phyloP scores from a whole-genome alignment of 2,329 filamentous ascomycete genomes.

The Ceratocystiopsis sp. region DNA sequence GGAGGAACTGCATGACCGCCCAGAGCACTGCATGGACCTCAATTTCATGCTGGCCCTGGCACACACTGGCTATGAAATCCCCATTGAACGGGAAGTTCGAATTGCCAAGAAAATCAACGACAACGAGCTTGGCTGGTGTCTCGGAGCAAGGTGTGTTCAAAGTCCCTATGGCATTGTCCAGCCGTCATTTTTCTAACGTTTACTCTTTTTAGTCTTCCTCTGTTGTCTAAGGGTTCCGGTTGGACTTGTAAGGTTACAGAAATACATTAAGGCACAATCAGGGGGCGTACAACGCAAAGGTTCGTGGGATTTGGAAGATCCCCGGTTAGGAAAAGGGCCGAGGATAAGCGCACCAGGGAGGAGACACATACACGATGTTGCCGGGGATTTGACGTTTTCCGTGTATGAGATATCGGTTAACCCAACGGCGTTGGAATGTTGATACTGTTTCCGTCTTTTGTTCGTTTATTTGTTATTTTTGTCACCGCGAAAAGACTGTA shows the following conservation, averaged over 20 bases:
- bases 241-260: constrained; percentile 81
- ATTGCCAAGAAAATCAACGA: constrained; percentile 98
- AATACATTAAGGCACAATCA: constrained; percentile 29
- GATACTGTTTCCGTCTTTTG: background rate
- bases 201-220: constrained; percentile 46
- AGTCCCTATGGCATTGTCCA: background rate
- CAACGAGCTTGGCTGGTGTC: constrained; percentile 94
- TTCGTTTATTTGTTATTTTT: background rate
- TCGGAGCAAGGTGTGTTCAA: constrained; percentile 69
- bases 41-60: constrained; percentile 91
- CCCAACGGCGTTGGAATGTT: background rate
- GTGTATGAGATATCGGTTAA: no score
- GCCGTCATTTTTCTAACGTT: background rate
- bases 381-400: no score
- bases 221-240: constrained; percentile 65
- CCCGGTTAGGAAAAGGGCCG: no score
- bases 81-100: constrained; percentile 85
- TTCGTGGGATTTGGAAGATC: no score
- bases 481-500: no score
- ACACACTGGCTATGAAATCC: constrained; percentile 96
- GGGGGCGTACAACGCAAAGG: no score
- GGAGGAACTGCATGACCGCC: constrained; percentile 61
- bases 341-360: no score
- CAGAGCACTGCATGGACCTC: constrained; percentile 85
- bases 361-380: no score